Conservation (phyloP, 805 yeast genomes). For the Spencermartinsiella europaea region DNA sequence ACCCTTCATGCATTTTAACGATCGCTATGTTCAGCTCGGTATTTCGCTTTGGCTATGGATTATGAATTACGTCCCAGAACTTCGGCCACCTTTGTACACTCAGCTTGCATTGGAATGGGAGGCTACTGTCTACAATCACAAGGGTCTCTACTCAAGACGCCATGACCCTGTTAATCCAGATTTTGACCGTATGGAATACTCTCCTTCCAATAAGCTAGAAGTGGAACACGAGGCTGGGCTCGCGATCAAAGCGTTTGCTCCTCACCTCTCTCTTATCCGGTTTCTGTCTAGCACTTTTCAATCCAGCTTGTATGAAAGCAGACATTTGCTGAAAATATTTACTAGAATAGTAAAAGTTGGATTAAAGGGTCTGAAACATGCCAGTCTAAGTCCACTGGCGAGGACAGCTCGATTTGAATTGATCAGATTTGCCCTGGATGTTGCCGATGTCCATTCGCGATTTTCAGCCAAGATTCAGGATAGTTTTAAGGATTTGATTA, state of each 20-base stretch:
- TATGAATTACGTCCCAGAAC: conserved; percentile 57
- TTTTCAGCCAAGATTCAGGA: conserved; percentile 43
- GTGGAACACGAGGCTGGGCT: conserved; percentile 47
- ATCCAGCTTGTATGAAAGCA: conserved; percentile 68
- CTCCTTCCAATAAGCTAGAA: conserved; percentile 68
- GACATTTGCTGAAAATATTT: conserved; percentile 62
- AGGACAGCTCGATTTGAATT: conserved; percentile 71
- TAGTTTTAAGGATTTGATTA: conserved; percentile 45
- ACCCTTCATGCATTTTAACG: conserved; percentile 66
- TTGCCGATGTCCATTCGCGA: conserved; percentile 51
- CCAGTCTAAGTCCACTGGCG: conserved; percentile 80
- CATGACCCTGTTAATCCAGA: conserved; percentile 57
- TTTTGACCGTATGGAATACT: conserved; percentile 74
- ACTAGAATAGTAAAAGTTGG: conserved; percentile 45
- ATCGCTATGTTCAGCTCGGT: conserved; percentile 56
- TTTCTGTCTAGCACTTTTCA: conserved; percentile 74
- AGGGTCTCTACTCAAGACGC: conserved; percentile 59
- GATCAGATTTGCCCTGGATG: conserved; percentile 59
- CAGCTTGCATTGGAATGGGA: conserved; percentile 71
- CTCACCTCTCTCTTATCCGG: conserved; percentile 64
- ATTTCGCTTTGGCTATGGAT: conserved; percentile 77
- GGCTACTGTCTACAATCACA: conserved; percentile 48
- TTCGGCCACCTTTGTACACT: conserved; percentile 56
- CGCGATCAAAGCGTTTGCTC: conserved; percentile 49
- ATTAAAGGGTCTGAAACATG: conserved; percentile 50